A percentile compares a stretch with the other conserved stretches of the same genome.
Conservation (phyloP, 805 yeast genomes). For the Wickerhamomyces silvicola region DNA sequence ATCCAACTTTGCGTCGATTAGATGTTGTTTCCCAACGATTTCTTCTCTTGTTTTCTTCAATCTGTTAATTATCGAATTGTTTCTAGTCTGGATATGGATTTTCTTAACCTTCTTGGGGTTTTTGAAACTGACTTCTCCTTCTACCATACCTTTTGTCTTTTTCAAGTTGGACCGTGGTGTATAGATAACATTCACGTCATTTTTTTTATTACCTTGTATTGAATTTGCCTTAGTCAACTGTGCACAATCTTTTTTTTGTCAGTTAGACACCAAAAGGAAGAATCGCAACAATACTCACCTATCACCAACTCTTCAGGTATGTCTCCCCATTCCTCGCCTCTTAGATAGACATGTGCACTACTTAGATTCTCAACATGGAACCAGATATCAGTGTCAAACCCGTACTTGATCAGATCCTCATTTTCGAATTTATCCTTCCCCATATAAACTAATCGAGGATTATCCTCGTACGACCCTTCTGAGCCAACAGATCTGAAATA, state of each 20-base stretch:
- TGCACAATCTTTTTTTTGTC: slow-evolving; percentile 37
- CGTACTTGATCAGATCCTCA: slow-evolving; percentile 52
- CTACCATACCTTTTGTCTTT: slow-evolving; percentile 66
- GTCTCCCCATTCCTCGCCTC: slow-evolving; percentile 42
- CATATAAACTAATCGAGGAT: slow-evolving; percentile 44
- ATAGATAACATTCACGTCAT: slow-evolving; percentile 58
- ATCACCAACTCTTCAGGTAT: slow-evolving; percentile 47
- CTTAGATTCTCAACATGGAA: slow-evolving; percentile 75
- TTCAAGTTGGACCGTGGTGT: slow-evolving; percentile 70
- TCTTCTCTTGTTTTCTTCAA: slow-evolving; percentile 62
- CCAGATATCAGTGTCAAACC: slow-evolving; percentile 66
- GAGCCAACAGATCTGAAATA: slow-evolving; percentile 33
- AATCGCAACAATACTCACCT: slow-evolving; percentile 22
- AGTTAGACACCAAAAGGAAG: neutral
- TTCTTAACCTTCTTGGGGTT: slow-evolving; percentile 48
- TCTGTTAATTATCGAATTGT: slow-evolving; percentile 53
- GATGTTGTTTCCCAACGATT: slow-evolving; percentile 25
- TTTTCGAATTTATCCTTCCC: slow-evolving; percentile 74
- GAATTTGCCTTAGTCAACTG: slow-evolving; percentile 76
- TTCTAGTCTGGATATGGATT: slow-evolving; percentile 46
- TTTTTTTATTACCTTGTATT: slow-evolving; percentile 65
- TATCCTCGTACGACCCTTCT: slow-evolving; percentile 24
- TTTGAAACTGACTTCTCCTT: slow-evolving; percentile 73
- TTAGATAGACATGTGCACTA: slow-evolving; percentile 70
- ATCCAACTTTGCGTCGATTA: slow-evolving; percentile 31